Evolutionary conservation across 1,284 basidiomycete genomes (phyloP), one percentile per base, ranked within the genome.

Genomic region (Neonothopanus nambi): DNA sequence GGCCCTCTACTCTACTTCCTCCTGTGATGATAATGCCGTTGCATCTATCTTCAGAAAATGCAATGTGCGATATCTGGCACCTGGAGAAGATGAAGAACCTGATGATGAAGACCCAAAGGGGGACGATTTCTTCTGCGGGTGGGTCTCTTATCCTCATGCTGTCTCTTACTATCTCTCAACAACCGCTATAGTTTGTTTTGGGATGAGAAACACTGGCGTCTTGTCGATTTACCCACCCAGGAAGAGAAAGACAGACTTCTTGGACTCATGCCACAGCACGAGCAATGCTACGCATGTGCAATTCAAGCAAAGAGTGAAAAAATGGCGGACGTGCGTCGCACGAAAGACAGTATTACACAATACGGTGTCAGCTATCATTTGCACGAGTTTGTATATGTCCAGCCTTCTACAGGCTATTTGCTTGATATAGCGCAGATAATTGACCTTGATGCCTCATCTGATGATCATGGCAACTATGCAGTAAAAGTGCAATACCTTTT

Each of bases 381-480:
- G 17, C 47, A 74, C 54, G 85, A 88, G 59, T 86, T 80, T 59
- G 73, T 86, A 8, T 89, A 85, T 60, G 49, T 85, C 58, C 71
- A 63, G 55, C 70, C 60, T 28, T 20, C 15, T 48, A 64, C 54
- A 45, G 58, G 45, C 18, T 55, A 62, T 0, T 62, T 80, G 2
- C 72, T 83, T 46, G 63, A 68, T 3, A 79, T 88, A 57, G 84
- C 73, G 0, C 84, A 85, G 58, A 79, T 89, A 44, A 58, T 67
- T n/a, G 63, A 69, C 9, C 60, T 82, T 20, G 13, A 33, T 33
- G 30, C 9, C 13, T 9, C 8, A 33, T 9, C 30, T 13, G 8
- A 33, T 33, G 30, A 33, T 33, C 13, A 60, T 73, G 79, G 56
- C 64, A 75, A 15, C 61, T 71, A 7, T 23, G 35, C n/a, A n/a